A percentile compares a stretch with the other conserved stretches of the same genome.
Conservation (phyloP, 2,329 filamentous ascomycete genomes). For the Xylariaceae sp. region DNA sequence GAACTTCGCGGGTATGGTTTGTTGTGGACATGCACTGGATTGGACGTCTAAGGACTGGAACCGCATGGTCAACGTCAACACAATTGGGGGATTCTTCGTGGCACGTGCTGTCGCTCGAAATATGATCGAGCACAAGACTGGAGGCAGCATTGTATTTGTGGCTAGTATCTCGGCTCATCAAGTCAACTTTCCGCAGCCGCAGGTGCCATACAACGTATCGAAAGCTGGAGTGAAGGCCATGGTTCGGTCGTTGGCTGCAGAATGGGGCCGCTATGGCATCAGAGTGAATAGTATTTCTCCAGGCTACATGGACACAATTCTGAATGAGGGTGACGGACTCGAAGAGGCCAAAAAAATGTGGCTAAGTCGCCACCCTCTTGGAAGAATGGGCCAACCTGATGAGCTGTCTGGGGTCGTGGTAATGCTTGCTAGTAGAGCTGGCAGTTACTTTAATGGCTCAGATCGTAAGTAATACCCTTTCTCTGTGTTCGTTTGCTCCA, state of each 20-base stretch:
- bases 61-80: constrained; percentile 72
- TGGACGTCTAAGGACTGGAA: constrained; percentile 65
- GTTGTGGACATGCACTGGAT: constrained; percentile 64
- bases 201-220: constrained; percentile 73
- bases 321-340: constrained; percentile 70
- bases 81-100: constrained; percentile 72
- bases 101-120: constrained; percentile 65
- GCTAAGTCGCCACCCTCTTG: constrained; percentile 65
- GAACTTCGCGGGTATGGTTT: constrained; percentile 73
- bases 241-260: constrained; percentile 69
- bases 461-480: constrained; percentile 47
- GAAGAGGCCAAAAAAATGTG: constrained; percentile 60
- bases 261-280: constrained; percentile 76
- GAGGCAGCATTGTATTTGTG: constrained; percentile 69
- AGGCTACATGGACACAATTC: constrained; percentile 78
- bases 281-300: constrained; percentile 73
- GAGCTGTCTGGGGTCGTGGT: constrained; percentile 69
- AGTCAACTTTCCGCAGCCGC: constrained; percentile 76
- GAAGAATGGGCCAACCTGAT: constrained; percentile 67
- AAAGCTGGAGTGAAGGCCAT: constrained; percentile 71
- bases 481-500: neutral
- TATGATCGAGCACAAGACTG: constrained; percentile 56
- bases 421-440: constrained; percentile 63
- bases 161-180: constrained; percentile 71
- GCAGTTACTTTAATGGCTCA: constrained; percentile 71